These are phyloP conservation scores for Diaporthe velutina DNA, from an alignment of 2,329 filamentous ascomycete genomes.

Conservation along the genomic window DNA sequence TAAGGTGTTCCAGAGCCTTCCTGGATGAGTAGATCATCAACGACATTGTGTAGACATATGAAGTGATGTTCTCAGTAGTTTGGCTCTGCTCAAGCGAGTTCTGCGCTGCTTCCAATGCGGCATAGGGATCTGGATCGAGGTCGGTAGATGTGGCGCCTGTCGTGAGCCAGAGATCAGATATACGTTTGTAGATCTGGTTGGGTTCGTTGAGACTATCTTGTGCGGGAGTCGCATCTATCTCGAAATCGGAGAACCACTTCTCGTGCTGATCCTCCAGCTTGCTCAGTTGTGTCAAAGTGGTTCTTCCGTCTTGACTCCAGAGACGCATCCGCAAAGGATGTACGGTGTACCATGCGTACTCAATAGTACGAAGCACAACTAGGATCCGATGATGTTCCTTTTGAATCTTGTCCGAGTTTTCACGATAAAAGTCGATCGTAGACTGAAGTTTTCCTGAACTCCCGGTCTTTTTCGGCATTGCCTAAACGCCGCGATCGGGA, in stretches of 20 bases:
- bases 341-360: background rate
- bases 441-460: background rate
- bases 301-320: background rate
- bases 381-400: background rate
- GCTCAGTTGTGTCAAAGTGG: background rate
- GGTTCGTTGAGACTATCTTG: background rate
- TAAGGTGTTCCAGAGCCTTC: background rate
- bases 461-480: background rate
- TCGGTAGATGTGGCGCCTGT: background rate
- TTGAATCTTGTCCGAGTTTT: background rate
- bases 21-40: background rate
- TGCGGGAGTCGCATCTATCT: background rate
- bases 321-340: background rate
- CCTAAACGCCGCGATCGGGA: background rate
- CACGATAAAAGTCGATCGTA: background rate
- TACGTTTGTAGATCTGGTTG: background rate
- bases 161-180: background rate
- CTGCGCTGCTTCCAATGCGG: background rate
- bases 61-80: background rate
- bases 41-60: background rate
- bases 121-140: background rate
- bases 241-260: background rate
- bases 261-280: background rate
- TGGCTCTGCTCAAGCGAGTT: background rate
- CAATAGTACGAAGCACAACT: background rate